These are phyloP conservation scores for Salisapilia sapeloensis DNA, from an alignment of 352 stramenopile genomes.

Conservation along the genomic window DNA sequence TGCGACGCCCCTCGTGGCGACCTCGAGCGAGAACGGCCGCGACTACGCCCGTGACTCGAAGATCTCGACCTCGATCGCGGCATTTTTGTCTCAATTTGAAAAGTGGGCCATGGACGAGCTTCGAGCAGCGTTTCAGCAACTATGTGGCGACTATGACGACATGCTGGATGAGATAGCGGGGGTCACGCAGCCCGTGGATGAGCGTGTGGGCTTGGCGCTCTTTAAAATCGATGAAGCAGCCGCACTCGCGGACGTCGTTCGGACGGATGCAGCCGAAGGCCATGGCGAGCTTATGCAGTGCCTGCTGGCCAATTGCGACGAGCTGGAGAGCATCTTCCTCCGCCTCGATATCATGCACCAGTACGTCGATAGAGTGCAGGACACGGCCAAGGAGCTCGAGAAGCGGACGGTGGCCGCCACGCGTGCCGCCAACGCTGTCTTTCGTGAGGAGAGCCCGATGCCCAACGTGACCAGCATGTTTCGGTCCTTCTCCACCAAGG, in stretches of 20 bases:
- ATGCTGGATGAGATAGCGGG: slow-evolving; percentile 41
- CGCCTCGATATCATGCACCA: slow-evolving; percentile 54
- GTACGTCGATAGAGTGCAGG: slow-evolving; percentile 35
- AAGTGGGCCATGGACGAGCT: slow-evolving; percentile 6
- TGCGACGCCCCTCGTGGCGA: slow-evolving; percentile 1
- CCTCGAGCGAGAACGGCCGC: slow-evolving; percentile 6
- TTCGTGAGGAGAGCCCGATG: slow-evolving; percentile 36
- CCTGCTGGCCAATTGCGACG: slow-evolving; percentile 44
- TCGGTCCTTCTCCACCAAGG: slow-evolving; percentile 53
- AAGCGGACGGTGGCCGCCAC: slow-evolving; percentile 33
- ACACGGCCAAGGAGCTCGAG: slow-evolving; percentile 43
- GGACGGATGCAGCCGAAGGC: slow-evolving; percentile 22
- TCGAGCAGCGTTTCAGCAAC: slow-evolving; percentile 25
- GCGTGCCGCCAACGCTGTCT: slow-evolving; percentile 32
- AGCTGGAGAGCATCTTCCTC: slow-evolving; percentile 67
- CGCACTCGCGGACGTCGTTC: slow-evolving; percentile 24
- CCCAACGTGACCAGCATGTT: slow-evolving; percentile 35
- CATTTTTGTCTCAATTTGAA: neutral
- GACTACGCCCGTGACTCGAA: slow-evolving; percentile 5
- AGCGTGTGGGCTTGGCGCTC: slow-evolving; percentile 53
- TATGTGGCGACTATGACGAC: slow-evolving; percentile 56
- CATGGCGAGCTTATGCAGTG: slow-evolving; percentile 30
- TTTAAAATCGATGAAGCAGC: slow-evolving; percentile 74
- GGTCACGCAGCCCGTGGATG: slow-evolving; percentile 30
- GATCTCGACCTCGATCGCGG: slow-evolving; percentile 9